A percentile compares a stretch with the other conserved stretches of the same genome.
Evolutionary conservation across 108 stramenopile genomes (phyloP).

Genomic region (Cyclotella choctawhatcheeana): DNA sequence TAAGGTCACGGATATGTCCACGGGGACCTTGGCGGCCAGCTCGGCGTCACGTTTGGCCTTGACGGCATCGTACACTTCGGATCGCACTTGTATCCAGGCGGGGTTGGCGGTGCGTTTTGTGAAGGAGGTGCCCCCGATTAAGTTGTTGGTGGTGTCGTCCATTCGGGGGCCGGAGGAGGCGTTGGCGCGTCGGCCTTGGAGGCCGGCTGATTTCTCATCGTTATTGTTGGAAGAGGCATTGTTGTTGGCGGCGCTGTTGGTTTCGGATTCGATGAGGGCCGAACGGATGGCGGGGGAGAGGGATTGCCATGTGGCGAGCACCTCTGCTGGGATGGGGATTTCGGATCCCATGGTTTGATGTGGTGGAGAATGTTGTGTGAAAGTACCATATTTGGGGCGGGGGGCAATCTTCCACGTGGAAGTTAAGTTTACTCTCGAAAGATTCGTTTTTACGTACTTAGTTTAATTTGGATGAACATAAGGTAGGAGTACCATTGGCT

Average conservation of each 20-base stretch:
- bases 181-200: conserved; percentile 84
- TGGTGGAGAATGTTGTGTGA: not conserved
- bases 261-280: conserved; percentile 48
- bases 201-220: conserved; percentile 5
- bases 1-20: conserved; percentile 90
- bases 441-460: not conserved
- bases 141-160: conserved; percentile 52
- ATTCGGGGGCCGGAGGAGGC: conserved; percentile 81
- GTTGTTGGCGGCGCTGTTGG: conserved; percentile 13
- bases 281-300: conserved; percentile 45
- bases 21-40: conserved; percentile 66
- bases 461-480: too few species aligned
- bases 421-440: not conserved
- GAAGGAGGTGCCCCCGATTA: conserved; percentile 87
- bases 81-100: conserved; percentile 69
- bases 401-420: not conserved
- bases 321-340: conserved; percentile 28
- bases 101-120: conserved; percentile 63
- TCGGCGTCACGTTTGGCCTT: conserved; percentile 66
- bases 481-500: not conserved
- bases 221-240: not conserved
- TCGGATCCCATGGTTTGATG: conserved; percentile 38
- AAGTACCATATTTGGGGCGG: not conserved
- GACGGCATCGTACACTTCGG: conserved; percentile 65
- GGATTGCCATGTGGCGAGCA: conserved; percentile 36